Evolutionary conservation across 768 basidiomycete genomes (phyloP).

Genomic region (Calocybe gangraenosa): DNA sequence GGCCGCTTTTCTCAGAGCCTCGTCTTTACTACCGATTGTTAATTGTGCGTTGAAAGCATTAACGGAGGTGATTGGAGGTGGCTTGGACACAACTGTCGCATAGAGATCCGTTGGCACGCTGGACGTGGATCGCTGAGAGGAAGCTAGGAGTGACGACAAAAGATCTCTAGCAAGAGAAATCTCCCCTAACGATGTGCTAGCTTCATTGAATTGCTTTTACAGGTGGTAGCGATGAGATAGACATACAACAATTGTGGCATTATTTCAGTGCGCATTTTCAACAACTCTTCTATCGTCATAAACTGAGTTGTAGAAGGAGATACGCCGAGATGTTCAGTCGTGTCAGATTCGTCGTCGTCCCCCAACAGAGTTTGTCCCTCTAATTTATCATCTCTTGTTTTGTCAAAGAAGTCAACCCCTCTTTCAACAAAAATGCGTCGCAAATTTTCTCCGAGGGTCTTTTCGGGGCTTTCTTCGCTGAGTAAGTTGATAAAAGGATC

Average conservation of each 20-base stretch:
- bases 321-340: slow-evolving; percentile 23
- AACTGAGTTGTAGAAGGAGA: slow-evolving; percentile 29
- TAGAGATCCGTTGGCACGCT: slow-evolving; percentile 16
- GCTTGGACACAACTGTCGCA: slow-evolving; percentile 64
- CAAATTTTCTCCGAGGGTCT: slow-evolving; percentile 61
- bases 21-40: slow-evolving; percentile 75
- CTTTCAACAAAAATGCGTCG: slow-evolving; percentile 70
- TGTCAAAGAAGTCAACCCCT: slow-evolving; percentile 72
- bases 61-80: slow-evolving; percentile 59
- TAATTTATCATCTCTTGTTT: slow-evolving; percentile 9
- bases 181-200: slow-evolving; percentile 72
- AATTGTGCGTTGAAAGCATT: slow-evolving; percentile 71
- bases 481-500: slow-evolving; percentile 12
- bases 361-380: slow-evolving; percentile 4
- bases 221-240: background rate
- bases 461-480: slow-evolving; percentile 54
- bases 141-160: slow-evolving; percentile 52
- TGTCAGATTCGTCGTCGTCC: slow-evolving; percentile 19
- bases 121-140: slow-evolving; percentile 17
- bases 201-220: slow-evolving; percentile 9
- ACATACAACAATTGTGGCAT: slow-evolving; percentile 71
- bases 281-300: slow-evolving; percentile 73
- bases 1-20: slow-evolving; percentile 71
- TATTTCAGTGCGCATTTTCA: slow-evolving; percentile 70
- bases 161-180: slow-evolving; percentile 76